Percentiles rank a stretch among this genome's conserved stretches.
Evolutionary conservation across 495 filamentous ascomycete genomes (phyloP).

Genomic region (Penicillium taxi): DNA sequence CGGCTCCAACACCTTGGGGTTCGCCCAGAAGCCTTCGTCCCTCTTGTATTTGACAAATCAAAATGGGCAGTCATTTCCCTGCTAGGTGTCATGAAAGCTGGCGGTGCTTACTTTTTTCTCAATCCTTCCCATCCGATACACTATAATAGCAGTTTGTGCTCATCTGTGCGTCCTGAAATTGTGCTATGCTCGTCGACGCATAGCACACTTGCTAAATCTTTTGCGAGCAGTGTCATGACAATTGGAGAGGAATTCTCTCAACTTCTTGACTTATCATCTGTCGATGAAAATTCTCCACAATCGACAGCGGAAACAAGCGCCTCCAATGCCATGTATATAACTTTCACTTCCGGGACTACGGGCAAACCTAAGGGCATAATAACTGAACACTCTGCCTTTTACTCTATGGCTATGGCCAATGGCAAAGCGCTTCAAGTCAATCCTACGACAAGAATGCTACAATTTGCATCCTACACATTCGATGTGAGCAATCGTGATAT

Average conservation of each 20-base stretch:
- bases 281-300: neutral
- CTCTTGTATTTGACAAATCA: conserved; percentile 40
- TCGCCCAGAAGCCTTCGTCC: conserved; percentile 26
- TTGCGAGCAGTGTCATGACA: too few relatives aligned
- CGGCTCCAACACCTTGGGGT: conserved; percentile 17
- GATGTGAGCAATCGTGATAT: conserved; percentile 12
- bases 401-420: conserved; percentile 1
- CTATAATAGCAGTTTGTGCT: neutral
- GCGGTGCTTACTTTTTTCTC: conserved; percentile 1
- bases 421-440: neutral
- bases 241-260: too few relatives aligned
- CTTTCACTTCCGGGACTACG: conserved; percentile 74
- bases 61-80: conserved; percentile 35
- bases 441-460: conserved; percentile 1
- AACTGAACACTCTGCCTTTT: conserved; percentile 61
- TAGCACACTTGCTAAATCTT: neutral
- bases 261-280: too few relatives aligned
- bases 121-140: conserved; percentile 1
- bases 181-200: neutral
- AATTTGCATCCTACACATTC: conserved; percentile 12
- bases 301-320: neutral
- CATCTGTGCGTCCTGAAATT: neutral
- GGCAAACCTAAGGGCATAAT: conserved; percentile 70
- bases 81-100: conserved; percentile 35
- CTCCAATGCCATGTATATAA: conserved; percentile 4